phyloP scores from a whole-genome alignment of 192 early-diverging fungal genomes.

The Backusella luteola region DNA sequence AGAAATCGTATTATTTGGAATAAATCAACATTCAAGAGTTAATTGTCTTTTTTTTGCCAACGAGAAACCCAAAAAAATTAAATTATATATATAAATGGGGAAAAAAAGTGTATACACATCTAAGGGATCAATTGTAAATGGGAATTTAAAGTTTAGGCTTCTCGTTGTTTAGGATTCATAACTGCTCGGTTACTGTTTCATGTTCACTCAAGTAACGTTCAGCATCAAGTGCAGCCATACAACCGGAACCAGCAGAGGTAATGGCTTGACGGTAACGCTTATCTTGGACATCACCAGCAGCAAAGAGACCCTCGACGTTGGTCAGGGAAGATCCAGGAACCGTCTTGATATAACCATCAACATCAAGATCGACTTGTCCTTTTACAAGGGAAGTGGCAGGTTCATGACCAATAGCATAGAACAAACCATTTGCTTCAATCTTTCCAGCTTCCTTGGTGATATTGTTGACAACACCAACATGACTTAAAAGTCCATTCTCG shows the following conservation, averaged over 20 bases:
- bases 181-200: neutral
- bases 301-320: conserved; percentile 91
- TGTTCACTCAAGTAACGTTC: conserved; percentile 90
- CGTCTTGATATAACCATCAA: conserved; percentile 85
- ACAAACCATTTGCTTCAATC: conserved; percentile 84
- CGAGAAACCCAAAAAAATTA: neutral
- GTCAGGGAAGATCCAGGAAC: conserved; percentile 79
- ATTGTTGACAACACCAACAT: conserved; percentile 76
- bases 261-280: conserved; percentile 95
- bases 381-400: conserved; percentile 79
- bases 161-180: conserved; percentile 7
- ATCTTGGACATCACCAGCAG: conserved; percentile 97
- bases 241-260: conserved; percentile 94
- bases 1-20: neutral
- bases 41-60: neutral
- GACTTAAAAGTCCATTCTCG: conserved; percentile 70
- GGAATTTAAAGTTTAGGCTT: conserved; percentile 7
- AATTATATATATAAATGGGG: neutral
- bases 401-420: conserved; percentile 97
- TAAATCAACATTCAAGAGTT: neutral
- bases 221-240: conserved; percentile 96
- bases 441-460: conserved; percentile 62
- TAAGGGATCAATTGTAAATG: neutral
- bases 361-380: conserved; percentile 79
- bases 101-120: neutral